These are phyloP conservation scores for Cyanodermella asteris DNA, from an alignment of 2,329 filamentous ascomycete genomes.

Conservation along the genomic window DNA sequence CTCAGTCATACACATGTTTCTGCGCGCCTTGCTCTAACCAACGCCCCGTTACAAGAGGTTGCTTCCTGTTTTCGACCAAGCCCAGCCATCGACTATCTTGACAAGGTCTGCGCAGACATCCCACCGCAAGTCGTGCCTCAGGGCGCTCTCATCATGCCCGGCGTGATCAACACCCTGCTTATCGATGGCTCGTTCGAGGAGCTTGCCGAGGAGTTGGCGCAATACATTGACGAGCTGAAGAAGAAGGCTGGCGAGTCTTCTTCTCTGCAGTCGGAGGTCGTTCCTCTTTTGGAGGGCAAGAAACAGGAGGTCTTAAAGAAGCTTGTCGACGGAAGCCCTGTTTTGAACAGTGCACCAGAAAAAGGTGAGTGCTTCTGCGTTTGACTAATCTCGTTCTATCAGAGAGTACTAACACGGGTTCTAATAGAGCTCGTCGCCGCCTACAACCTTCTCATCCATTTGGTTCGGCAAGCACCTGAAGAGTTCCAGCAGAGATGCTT, in stretches of 20 bases:
- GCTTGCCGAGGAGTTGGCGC: slow-evolving; percentile 80
- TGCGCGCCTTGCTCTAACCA: too few relatives aligned
- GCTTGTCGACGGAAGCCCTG: slow-evolving; percentile 57
- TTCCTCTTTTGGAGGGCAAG: slow-evolving; percentile 46
- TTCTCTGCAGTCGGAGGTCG: slow-evolving; percentile 37
- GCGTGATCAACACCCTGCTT: slow-evolving; percentile 38
- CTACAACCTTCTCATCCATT: slow-evolving; percentile 90
- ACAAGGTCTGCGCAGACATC: too few relatives aligned
- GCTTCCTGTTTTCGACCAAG: too few relatives aligned
- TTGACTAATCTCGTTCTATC: slow-evolving; percentile 6
- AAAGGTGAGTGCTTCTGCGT: slow-evolving; percentile 35
- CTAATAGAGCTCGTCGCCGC: slow-evolving; percentile 65
- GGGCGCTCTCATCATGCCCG: slow-evolving; percentile 32
- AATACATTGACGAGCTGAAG: slow-evolving; percentile 71
- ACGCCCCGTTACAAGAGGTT: too few relatives aligned
- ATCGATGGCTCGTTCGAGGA: slow-evolving; percentile 90
- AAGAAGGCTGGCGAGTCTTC: slow-evolving; percentile 30
- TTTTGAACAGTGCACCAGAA: slow-evolving; percentile 70
- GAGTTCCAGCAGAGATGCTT: too few relatives aligned
- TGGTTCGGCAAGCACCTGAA: slow-evolving; percentile 68
- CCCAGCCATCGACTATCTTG: too few relatives aligned
- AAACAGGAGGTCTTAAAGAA: slow-evolving; percentile 73
- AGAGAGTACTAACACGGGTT: slow-evolving; percentile 4
- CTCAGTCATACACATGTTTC: too few relatives aligned
- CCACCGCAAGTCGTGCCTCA: too few relatives aligned